A percentile compares a stretch with the other conserved stretches of the same genome.
Conservation (phyloP, 2,329 filamentous ascomycete genomes). For the Aspergillus texensis region DNA sequence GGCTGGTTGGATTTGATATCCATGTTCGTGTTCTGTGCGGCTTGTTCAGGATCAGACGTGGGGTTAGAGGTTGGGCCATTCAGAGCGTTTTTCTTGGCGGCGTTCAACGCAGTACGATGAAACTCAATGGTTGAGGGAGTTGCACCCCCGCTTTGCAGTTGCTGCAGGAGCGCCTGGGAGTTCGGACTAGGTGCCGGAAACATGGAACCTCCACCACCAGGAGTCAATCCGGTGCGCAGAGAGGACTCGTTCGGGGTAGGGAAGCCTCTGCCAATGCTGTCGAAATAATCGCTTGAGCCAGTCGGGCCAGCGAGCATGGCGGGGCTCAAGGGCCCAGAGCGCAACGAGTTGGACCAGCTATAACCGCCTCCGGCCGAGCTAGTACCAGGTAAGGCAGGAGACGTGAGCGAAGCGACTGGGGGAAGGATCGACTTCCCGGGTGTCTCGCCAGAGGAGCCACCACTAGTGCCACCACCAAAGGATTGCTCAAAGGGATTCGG, state of each 20-base stretch:
- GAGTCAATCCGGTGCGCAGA: constrained; percentile 85
- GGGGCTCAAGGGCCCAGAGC: constrained; percentile 90
- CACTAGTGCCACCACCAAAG: constrained; percentile 60
- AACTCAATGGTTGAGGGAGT: constrained; percentile 94
- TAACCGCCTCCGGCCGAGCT: constrained; percentile 69
- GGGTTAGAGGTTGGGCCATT: constrained; percentile 47
- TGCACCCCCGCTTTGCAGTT: constrained; percentile 76
- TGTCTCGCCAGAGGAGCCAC: constrained; percentile 64
- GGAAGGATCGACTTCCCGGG: constrained; percentile 82
- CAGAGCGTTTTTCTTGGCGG: constrained; percentile 63
- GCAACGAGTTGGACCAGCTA: constrained; percentile 83
- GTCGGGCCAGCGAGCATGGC: constrained; percentile 90
- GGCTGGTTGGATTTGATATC: constrained; percentile 48
- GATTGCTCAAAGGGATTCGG: constrained; percentile 98
- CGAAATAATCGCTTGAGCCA: constrained; percentile 80
- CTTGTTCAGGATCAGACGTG: constrained; percentile 43
- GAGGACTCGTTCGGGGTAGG: constrained; percentile 97
- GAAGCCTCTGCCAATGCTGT: constrained; percentile 80
- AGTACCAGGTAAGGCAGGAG: constrained; percentile 78
- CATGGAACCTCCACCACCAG: constrained; percentile 94
- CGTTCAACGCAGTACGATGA: constrained; percentile 86
- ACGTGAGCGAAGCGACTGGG: constrained; percentile 86
- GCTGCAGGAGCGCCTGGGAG: constrained; percentile 78
- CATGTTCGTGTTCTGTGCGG: constrained; percentile 43
- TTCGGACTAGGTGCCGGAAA: constrained; percentile 90